Percentiles rank a stretch among this genome's conserved stretches.
Conservation (phyloP, 2,329 filamentous ascomycete genomes). For the Claviceps sp. region DNA sequence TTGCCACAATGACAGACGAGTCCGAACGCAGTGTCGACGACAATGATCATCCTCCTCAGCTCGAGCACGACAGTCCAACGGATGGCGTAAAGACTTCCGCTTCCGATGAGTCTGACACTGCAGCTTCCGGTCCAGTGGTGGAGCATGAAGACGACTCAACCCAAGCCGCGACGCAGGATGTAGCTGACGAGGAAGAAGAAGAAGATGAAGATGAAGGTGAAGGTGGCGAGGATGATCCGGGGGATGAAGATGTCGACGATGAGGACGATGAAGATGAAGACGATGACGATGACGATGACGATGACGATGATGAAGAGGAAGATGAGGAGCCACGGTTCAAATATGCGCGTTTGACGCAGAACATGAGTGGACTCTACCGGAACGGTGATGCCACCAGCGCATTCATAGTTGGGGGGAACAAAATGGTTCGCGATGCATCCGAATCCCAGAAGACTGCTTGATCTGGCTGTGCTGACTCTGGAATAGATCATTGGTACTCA, state of each 20-base stretch:
- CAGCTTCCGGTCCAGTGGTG: not conserved
- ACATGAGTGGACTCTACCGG: conserved; percentile 69
- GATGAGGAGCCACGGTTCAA: conserved; percentile 93
- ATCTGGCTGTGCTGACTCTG: conserved; percentile 13
- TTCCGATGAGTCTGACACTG: not conserved
- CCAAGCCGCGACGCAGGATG: not conserved
- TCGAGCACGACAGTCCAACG: not conserved
- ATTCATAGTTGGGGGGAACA: conserved; percentile 84
- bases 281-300: conserved; percentile 30
- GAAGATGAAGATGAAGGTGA: conserved; percentile 29
- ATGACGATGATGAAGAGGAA: conserved; percentile 56
- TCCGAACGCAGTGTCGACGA: conserved; percentile 4
- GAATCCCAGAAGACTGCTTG: conserved; percentile 7
- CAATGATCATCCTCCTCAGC: not conserved
- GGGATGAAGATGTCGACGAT: conserved; percentile 13
- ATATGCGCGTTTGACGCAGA: conserved; percentile 74
- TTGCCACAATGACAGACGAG: conserved; percentile 6
- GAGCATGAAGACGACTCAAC: not conserved
- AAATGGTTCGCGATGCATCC: conserved; percentile 55
- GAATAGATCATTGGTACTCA: conserved; percentile 79
- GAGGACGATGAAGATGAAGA: conserved; percentile 29
- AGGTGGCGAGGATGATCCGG: conserved; percentile 33
- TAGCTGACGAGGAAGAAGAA: conserved; percentile 19
- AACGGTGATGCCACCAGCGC: conserved; percentile 91
- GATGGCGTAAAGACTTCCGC: not conserved